A percentile compares a stretch with the other conserved stretches of the same genome.
Conservation (phyloP, 163 green algal species). For the Prototheca cutis region DNA sequence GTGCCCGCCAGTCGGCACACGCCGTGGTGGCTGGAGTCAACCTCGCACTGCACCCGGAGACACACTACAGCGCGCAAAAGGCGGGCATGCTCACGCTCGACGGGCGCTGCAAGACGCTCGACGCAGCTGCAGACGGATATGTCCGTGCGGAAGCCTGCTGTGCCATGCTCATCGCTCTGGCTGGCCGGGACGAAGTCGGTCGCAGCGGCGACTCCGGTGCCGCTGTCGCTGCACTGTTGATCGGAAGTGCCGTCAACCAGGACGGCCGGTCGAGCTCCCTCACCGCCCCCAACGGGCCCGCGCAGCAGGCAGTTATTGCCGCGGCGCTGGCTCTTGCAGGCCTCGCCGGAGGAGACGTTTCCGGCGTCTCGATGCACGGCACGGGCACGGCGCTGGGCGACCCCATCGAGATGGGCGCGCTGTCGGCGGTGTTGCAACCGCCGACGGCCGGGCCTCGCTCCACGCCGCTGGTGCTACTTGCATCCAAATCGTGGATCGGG, state of each 20-base stretch:
- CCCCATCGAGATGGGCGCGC: conserved; percentile 59
- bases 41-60: conserved; percentile 35
- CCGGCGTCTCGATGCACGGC: conserved; percentile 65
- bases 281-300: conserved; percentile 58
- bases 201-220: not conserved
- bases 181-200: conserved; percentile 2
- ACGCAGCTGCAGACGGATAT: conserved; percentile 76
- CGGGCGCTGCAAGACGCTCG: conserved; percentile 83
- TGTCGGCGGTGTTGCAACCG: conserved; percentile 24
- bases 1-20: conserved; percentile 12
- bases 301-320: conserved; percentile 54
- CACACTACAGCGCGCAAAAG: conserved; percentile 29
- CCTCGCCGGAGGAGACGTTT: conserved; percentile 10
- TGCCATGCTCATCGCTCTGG: conserved; percentile 19
- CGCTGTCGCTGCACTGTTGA: conserved; percentile 23
- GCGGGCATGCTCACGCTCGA: conserved; percentile 74
- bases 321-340: conserved; percentile 34
- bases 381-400: conserved; percentile 60
- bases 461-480: conserved; percentile 19
- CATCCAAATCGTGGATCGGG: conserved; percentile 35
- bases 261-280: conserved; percentile 53
- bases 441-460: not conserved
- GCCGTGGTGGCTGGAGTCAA: conserved; percentile 55
- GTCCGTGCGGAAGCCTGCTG: conserved; percentile 56
- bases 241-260: conserved; percentile 51